Evolutionary conservation across 768 basidiomycete genomes (phyloP).

Genomic region (Rubroboletus pulcherrimus): DNA sequence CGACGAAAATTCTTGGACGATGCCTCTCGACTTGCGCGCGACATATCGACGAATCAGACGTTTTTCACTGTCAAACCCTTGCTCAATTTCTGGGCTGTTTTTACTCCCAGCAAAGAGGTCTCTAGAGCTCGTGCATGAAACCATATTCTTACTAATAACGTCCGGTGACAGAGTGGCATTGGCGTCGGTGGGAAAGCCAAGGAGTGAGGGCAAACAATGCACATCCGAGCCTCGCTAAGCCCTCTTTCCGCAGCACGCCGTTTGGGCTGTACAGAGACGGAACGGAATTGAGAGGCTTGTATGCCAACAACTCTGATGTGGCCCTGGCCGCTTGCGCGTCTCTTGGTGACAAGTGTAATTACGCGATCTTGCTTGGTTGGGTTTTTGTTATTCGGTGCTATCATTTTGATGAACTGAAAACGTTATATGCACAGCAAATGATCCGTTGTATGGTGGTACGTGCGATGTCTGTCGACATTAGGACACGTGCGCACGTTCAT

Average conservation of each 20-base stretch:
- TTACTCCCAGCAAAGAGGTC: conserved; percentile 72
- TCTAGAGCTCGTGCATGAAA: conserved; percentile 20
- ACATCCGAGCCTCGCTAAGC: not conserved
- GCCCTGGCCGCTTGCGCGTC: conserved; percentile 67
- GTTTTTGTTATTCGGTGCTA: conserved; percentile 4
- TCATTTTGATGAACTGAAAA: conserved; percentile 4
- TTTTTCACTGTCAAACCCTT: conserved; percentile 73
- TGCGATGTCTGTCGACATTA: not conserved
- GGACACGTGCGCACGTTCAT: not conserved
- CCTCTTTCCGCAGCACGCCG: conserved; percentile 47
- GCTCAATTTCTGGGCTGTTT: conserved; percentile 80
- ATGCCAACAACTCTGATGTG: conserved; percentile 62
- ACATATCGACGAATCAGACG: conserved; percentile 70
- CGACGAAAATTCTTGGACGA: conserved; percentile 62
- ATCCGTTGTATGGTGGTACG: conserved; percentile 74
- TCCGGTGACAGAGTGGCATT: conserved; percentile 53
- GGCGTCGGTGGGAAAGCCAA: conserved; percentile 66
- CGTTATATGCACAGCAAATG: conserved; percentile 51
- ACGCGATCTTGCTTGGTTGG: conserved; percentile 69
- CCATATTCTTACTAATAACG: conserved; percentile 4
- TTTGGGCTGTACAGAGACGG: conserved; percentile 77
- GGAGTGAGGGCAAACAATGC: conserved; percentile 42
- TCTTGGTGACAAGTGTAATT: conserved; percentile 63
- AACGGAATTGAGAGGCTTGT: conserved; percentile 71
- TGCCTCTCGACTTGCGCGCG: conserved; percentile 60